These are phyloP conservation scores for Fusarium napiforme DNA, from an alignment of 2,329 filamentous ascomycete genomes.

Conservation along the genomic window DNA sequence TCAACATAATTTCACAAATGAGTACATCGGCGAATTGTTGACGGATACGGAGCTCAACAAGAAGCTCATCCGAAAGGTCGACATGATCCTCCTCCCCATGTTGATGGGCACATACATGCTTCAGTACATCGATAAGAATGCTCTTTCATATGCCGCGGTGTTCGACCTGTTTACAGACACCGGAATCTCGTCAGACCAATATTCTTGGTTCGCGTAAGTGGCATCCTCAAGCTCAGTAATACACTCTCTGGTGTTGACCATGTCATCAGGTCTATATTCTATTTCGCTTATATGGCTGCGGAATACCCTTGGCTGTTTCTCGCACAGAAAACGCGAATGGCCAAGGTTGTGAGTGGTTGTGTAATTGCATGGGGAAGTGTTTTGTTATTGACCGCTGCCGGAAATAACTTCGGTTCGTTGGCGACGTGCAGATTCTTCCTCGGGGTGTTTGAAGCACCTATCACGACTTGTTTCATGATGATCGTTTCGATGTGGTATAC, in stretches of 20 bases:
- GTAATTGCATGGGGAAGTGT: constrained; percentile 52
- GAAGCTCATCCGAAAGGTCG: constrained; percentile 54
- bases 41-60: constrained; percentile 25
- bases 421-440: constrained; percentile 58
- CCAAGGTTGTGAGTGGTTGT: constrained; percentile 48
- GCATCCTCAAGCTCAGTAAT: no score
- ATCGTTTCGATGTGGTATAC: constrained; percentile 62
- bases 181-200: constrained; percentile 56
- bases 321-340: constrained; percentile 51
- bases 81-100: constrained; percentile 61
- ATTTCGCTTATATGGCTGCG: constrained; percentile 59
- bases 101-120: constrained; percentile 61
- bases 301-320: constrained; percentile 53
- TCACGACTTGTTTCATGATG: constrained; percentile 62
- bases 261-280: constrained; percentile 57
- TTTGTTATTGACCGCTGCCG: constrained; percentile 56
- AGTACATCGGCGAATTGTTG: constrained; percentile 36
- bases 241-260: no score
- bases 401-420: constrained; percentile 54
- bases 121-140: constrained; percentile 66
- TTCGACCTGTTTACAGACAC: constrained; percentile 64
- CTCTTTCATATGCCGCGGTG: constrained; percentile 61
- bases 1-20: constrained; percentile 35
- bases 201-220: constrained; percentile 58
- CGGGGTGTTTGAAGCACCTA: constrained; percentile 59